Base-by-base conservation (phyloP, 768 basidiomycete genomes). In the Agrocybe chaxingu region DNA sequence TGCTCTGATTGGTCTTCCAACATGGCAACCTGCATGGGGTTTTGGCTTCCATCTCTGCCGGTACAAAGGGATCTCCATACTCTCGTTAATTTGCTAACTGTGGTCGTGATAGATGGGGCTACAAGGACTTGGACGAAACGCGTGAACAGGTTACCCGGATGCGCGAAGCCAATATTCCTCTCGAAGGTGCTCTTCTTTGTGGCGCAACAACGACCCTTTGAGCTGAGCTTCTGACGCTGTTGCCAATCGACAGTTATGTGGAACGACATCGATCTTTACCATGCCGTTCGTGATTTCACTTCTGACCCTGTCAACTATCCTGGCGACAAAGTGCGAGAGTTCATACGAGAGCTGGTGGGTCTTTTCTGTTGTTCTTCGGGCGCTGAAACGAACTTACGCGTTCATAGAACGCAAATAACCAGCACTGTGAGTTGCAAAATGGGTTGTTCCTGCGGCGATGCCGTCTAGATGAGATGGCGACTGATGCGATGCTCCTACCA, bases 31-130 rank as follows among this genome's bases (percentile, higher is more conserved):
- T 2, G 72, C 73, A 34, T 91, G 87, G 85, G 81, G 80, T 4
- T 87, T 90, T 60, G 88, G 89, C 6, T 88, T 88, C 70, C 88
- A 92, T 52, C 74, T 88, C 11, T 85, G 84, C 70, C 76, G 80
- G 74, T 83, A 44, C 39, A 24, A 24, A 24, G 24, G 24, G 24
- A 24, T 24, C 5, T 5, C 24, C 24, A 3, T 42, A 11, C 8
- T n/a, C 34, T 16, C n/a, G 8, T 31, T 30, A 7, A n/a, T 12
- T 13, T 31, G 36, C 12, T 37, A 34, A 19, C 43, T 45, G 38
- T 16, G 16, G 42, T 68, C 77, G 32, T 66, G 42, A 65, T 63
- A 59, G 70, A 62, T 67, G 74, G 73, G 64, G 73, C 60, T 65
- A 78, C 71, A 47, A 65, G 59, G 50, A 79, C 56, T 58, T 89